Evolutionary conservation across 306 rosid species (phyloP), one percentile per base, ranked within the genome.

Genomic region (Pyrus communis): DNA sequence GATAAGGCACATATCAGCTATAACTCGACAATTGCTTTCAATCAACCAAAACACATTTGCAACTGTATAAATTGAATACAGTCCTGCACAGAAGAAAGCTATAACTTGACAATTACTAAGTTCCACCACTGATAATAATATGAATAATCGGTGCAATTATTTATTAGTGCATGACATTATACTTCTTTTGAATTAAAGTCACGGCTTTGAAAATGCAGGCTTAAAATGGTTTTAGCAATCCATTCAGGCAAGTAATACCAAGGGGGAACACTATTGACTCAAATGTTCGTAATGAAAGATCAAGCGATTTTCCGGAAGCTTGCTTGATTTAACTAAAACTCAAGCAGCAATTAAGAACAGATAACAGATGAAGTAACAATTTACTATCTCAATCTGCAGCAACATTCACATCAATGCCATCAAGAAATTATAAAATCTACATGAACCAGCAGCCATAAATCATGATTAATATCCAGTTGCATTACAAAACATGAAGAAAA

Each of bases 1-100:
- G 85, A 83, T 38, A 67, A 78, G 76, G 52, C 42, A 46, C 33
- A 69, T 30, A 74, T 85, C 72, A 86, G 80, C 76, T 65, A 78
- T 72, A 66, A 58, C 42, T 23, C 58, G 11, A 31, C 38, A 51
- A 52, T 60, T 70, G 59, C 18, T 22, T 60, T 61, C 77, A 71
- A 62, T 7, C 28, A 61, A 67, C 66, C 57, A 46, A 43, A 78
- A 76, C 17, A 55, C 7, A 57, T 4, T 22, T 35, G 15, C 2
- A 67, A 22, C 54, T 17, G 11, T 57, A 35, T 22, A 58, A 15
- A n/a, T 33, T 42, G 13, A 64, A 46, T 49, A 64, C n/a, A 46
- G 52, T 18, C 11, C 67, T 31, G 43, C 23, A 7, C 25, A 45
- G 42, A 4, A 60, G 17, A 74, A 9, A 17, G 21, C 69, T 73